Conservation (phyloP, 192 early-diverging fungal species). For the Coemansia sp. region DNA sequence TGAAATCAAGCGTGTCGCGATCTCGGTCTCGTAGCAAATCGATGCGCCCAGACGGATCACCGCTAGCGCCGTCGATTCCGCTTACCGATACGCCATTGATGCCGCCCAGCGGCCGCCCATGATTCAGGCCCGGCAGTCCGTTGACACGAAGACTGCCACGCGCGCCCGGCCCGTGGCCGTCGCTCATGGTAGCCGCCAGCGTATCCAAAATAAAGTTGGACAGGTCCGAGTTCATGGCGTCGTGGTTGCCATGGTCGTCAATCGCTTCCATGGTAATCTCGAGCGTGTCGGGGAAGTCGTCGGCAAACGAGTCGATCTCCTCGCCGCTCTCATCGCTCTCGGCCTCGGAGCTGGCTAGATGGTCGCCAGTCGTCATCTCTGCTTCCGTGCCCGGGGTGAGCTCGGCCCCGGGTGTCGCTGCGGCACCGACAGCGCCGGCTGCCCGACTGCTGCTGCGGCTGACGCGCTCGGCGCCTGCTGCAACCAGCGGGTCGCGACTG, state of each 20-base stretch:
- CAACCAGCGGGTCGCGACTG: not conserved
- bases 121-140: slow-evolving; percentile 1
- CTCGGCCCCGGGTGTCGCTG: not conserved
- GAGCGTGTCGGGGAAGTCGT: slow-evolving; percentile 21
- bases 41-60: too few relatives aligned
- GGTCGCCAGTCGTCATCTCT: slow-evolving; percentile 5
- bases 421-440: slow-evolving; percentile 5
- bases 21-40: not conserved
- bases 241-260: slow-evolving; percentile 12
- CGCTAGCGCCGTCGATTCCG: not conserved
- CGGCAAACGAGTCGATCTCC: slow-evolving; percentile 28
- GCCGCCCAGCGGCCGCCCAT: slow-evolving; percentile 17
- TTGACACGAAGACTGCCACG: slow-evolving; percentile 6
- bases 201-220: slow-evolving; percentile 31
- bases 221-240: slow-evolving; percentile 3
- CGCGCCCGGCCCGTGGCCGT: not conserved
- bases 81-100: slow-evolving; percentile 21
- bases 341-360: slow-evolving; percentile 9
- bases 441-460: slow-evolving; percentile 3
- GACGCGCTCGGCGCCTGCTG: not conserved
- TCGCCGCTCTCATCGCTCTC: slow-evolving; percentile 26
- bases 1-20: slow-evolving; percentile 5
- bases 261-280: slow-evolving; percentile 48
- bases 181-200: slow-evolving; percentile 10
- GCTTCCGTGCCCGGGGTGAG: slow-evolving; percentile 9